Conservation (phyloP, 805 yeast genomes). For the Wickerhamomyces queroliae region DNA sequence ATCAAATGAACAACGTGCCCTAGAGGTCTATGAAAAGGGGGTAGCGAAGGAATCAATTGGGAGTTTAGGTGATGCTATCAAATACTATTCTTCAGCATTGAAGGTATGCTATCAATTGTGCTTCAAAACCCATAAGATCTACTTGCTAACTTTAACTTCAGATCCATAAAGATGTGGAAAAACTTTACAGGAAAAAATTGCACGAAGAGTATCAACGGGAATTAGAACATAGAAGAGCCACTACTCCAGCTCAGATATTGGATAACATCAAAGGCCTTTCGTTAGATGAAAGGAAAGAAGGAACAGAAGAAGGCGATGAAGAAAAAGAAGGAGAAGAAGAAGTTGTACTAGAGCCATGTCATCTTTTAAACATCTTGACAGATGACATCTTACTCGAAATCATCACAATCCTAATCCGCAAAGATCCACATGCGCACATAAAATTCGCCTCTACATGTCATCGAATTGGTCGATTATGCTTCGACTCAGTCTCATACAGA, state of each 20-base stretch:
- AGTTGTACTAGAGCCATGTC: conserved; percentile 28
- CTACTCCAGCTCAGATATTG: conserved; percentile 7
- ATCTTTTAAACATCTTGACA: conserved; percentile 40
- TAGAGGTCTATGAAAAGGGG: conserved; percentile 63
- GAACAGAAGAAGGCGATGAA: conserved; percentile 17
- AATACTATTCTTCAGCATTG: conserved; percentile 65
- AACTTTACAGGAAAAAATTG: conserved; percentile 53
- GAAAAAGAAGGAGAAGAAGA: conserved; percentile 7
- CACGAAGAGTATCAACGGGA: conserved; percentile 35
- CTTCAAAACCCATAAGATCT: background rate
- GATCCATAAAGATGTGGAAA: conserved; percentile 52
- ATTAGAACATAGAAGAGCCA: conserved; percentile 8
- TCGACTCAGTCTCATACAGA: conserved; percentile 46
- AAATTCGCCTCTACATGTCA: conserved; percentile 54
- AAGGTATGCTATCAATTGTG: conserved; percentile 38
- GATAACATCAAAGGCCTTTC: conserved; percentile 4
- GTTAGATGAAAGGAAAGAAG: conserved; percentile 1
- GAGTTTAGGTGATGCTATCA: conserved; percentile 76
- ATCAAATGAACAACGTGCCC: conserved; percentile 35
- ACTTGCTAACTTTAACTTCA: background rate
- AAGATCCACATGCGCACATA: conserved; percentile 62
- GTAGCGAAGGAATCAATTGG: conserved; percentile 69
- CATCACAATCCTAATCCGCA: conserved; percentile 38
- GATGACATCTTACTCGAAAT: conserved; percentile 53
- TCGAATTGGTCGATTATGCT: conserved; percentile 50